phyloP scores from a whole-genome alignment of 2,329 filamentous ascomycete species.

The Epichloe coenophiala region DNA sequence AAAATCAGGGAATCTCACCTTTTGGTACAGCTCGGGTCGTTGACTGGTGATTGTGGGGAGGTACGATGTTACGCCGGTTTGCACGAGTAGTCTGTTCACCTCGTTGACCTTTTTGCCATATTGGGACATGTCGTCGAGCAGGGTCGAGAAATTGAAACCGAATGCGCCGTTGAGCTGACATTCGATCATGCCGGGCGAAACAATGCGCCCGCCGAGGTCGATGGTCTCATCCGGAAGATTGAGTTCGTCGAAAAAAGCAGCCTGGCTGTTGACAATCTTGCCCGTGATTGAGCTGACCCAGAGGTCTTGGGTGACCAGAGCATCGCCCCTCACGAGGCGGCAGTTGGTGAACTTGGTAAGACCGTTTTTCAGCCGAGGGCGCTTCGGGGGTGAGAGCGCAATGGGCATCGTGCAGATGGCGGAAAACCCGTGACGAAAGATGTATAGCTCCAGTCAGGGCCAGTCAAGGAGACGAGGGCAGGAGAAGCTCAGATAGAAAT shows the following conservation, averaged over 20 bases:
- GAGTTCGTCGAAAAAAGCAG: slow-evolving; percentile 54
- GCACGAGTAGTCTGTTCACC: slow-evolving; percentile 57
- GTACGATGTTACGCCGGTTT: slow-evolving; percentile 79
- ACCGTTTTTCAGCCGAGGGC: slow-evolving; percentile 25
- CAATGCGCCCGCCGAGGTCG: slow-evolving; percentile 68
- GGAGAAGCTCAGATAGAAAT: background rate
- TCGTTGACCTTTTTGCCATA: slow-evolving; percentile 62
- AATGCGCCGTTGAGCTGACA: slow-evolving; percentile 86
- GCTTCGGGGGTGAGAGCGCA: slow-evolving; percentile 23
- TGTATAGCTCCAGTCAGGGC: background rate
- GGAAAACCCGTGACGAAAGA: background rate
- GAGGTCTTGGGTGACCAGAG: slow-evolving; percentile 64
- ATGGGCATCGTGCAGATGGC: slow-evolving; percentile 29
- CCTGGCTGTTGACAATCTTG: slow-evolving; percentile 63
- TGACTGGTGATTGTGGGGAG: slow-evolving; percentile 77
- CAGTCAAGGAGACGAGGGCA: background rate
- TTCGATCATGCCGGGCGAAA: slow-evolving; percentile 80
- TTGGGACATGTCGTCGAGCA: slow-evolving; percentile 48
- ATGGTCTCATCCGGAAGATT: slow-evolving; percentile 59
- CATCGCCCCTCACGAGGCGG: slow-evolving; percentile 54
- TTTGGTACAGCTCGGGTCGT: slow-evolving; percentile 66
- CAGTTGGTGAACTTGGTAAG: slow-evolving; percentile 89
- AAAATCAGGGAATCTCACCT: slow-evolving; percentile 28
- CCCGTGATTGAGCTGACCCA: slow-evolving; percentile 76
- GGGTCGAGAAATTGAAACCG: slow-evolving; percentile 80